Evolutionary conservation across 2,329 filamentous ascomycete genomes (phyloP), one percentile per base, ranked within the genome.

Genomic region (Chaetomium sp.): DNA sequence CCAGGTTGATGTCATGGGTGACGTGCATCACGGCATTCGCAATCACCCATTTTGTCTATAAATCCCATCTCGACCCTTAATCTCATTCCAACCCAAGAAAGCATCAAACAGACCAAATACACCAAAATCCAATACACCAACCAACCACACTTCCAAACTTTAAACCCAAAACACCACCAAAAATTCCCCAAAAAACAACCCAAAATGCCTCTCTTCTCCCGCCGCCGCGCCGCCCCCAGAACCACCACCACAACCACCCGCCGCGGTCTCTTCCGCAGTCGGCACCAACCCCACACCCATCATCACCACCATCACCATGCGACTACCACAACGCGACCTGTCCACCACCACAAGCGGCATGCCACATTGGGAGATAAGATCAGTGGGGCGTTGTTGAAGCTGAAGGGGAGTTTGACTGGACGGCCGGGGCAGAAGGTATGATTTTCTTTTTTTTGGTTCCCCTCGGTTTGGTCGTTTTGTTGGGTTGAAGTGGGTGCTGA

Each of bases 311-410:
- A 14, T 10, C 50, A 27, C 10, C 48, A 33, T 14, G 38, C 42
- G 7, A 45, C 41, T 3, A 42, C 40, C 5, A 38, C 47, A 11
- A 52, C 45, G 2, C 44, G 45, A 10, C 46, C 53, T 2, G 41
- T 52, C 35, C 35, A 89, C 59, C 84, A 87, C 67, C 86, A 89
- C 53, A 80, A 82, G 68, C 82, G 87, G 66, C 82, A 85, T 65
- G 78, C 82, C 3, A 81, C 78, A 41, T 74, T 91, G 61, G 86
- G 86, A 47, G 88, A 92, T 74, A 92, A 91, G 72, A 79, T 92
- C 63, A 85, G 80, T 49, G 89, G 89, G 14, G 88, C 87, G 0
- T 74, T 92, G 69, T 77, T 88, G 74, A 89, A 81, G 74, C 71
- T 92, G 60, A 84, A 83, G 70, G 88, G 89, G 6, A 81, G 76